Base-by-base conservation (phyloP, 345 rosid genomes). In the Eucalyptus erythrocorys region DNA sequence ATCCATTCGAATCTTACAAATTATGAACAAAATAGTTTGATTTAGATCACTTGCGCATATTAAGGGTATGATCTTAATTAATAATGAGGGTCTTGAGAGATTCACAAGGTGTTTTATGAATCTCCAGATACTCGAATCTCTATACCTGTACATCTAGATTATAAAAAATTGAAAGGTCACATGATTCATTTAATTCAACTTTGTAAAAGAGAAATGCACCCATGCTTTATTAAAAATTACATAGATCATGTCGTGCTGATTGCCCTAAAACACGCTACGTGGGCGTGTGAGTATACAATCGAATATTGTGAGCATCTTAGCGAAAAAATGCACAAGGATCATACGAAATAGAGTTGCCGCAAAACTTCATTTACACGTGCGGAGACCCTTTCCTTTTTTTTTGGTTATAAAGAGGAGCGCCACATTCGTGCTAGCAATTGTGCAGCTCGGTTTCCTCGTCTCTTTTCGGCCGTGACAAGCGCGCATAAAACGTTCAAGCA, bases 71-170 rank as follows among this genome's bases (percentile, higher is more conserved):
- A 10, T 14, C 10, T 64, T 64, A 64, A 14, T 4, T n/a, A 34
- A 34, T n/a, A 64, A 14, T 4, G 10, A 64, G 10, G 76, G 76
- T 4, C 40, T 64, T 15, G 9, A 14, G 10, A n/a, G 76, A 15
- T 2, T n/a, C 37, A 9, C 1, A 15, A 15, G 19, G 0, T n/a
- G 1, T n/a, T n/a, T 15, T 5, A n/a, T 7, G 37, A n/a, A 8
- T 8, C 10, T 64, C 9, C 3, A 13, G 1, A 27, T 64, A n/a
- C 21, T 5, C 5, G 40, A 64, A 16, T 64, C 37, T n/a, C 21
- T 14, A n/a, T 5, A 0, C 1, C 1, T 30, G 3, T 61, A 1
- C 7, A 13, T 15, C 17, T 13, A 13, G 4, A 61, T 61, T 5
- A 61, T 61, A 6, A 27, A 61, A 61, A 61, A 61, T 4, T 3